These are phyloP conservation scores for Eucalyptus melliodora DNA, from an alignment of 345 rosid genomes.

Conservation along the genomic window DNA sequence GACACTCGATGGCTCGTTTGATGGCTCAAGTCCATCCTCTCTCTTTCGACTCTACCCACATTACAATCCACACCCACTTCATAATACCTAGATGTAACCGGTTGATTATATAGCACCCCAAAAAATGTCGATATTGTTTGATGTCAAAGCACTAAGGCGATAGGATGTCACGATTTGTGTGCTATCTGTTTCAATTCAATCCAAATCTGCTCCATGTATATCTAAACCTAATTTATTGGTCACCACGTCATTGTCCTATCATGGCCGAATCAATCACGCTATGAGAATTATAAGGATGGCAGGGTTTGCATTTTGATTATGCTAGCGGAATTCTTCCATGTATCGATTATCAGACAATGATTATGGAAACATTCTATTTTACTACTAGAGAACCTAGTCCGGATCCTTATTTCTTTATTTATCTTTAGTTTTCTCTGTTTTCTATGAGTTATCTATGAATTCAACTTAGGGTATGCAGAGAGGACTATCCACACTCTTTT, in stretches of 20 bases:
- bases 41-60: neutral
- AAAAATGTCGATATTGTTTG: neutral
- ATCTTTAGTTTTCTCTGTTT: neutral
- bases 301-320: neutral
- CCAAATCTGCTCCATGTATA: neutral
- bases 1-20: neutral
- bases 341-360: neutral
- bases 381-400: neutral
- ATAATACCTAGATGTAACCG: neutral
- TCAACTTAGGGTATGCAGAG: neutral
- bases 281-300: rapidly evolving
- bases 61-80: neutral
- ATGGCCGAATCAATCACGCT: neutral
- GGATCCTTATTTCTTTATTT: neutral
- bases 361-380: neutral
- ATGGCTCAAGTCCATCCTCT: neutral
- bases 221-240: neutral
- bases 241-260: neutral
- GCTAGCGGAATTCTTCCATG: neutral
- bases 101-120: neutral
- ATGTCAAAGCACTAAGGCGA: neutral
- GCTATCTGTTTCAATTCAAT: neutral
- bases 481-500: neutral
- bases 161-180: neutral
- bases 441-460: too few species aligned